These are phyloP conservation scores for Spergularia azorica DNA, from an alignment of 179 eudicot genomes.

Conservation along the genomic window DNA sequence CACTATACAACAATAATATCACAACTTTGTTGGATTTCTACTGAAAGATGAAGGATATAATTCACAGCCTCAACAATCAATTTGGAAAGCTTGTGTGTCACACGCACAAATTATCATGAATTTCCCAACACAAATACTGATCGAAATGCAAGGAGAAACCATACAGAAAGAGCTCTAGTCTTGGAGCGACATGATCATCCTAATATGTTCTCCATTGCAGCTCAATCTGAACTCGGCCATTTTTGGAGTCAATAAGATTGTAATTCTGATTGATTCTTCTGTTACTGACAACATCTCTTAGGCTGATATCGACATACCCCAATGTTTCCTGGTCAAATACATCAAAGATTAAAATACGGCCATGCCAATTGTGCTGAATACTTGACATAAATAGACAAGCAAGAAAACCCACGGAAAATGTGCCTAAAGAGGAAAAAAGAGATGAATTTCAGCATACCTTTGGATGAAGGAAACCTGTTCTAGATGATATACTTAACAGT, in stretches of 20 bases:
- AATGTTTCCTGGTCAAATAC: conserved; percentile 56
- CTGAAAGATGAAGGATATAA: neutral
- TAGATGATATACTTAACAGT: conserved; percentile 54
- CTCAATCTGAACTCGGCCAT: conserved; percentile 75
- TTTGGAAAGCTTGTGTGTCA: neutral
- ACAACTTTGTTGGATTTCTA: neutral
- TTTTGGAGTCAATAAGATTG: conserved; percentile 70
- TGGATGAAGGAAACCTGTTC: conserved; percentile 77
- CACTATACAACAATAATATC: neutral
- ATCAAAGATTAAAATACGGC: neutral
- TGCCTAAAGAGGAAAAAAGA: neutral
- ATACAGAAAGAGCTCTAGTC: neutral
- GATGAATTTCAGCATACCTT: conserved; percentile 49
- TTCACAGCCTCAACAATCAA: neutral
- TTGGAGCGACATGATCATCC: neutral
- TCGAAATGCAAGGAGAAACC: neutral
- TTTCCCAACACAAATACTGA: conserved; percentile 1
- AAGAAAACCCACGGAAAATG: neutral
- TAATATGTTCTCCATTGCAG: conserved; percentile 81
- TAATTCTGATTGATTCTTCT: conserved; percentile 85
- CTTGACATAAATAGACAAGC: neutral
- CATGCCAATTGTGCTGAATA: neutral
- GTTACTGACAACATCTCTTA: conserved; percentile 73
- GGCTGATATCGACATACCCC: conserved; percentile 80
- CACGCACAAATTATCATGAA: neutral